Evolutionary conservation across 2,329 filamentous ascomycete species (phyloP).

Genomic region (Fusarium annulatum): DNA sequence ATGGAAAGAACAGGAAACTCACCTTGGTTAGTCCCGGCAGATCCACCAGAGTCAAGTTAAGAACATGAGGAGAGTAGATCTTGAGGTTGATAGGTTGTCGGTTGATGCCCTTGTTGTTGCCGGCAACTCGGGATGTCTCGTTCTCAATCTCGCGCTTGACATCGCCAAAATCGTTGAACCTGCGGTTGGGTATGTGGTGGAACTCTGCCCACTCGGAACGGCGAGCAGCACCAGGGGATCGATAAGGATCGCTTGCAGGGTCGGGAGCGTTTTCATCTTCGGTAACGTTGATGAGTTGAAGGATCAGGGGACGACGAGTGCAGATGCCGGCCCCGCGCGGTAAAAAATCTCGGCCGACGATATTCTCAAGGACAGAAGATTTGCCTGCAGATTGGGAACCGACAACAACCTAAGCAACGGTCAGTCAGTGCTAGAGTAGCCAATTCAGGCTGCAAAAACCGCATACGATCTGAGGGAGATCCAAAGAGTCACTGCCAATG

Average conservation of each 20-base stretch:
- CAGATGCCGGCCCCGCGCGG: slow-evolving; percentile 97
- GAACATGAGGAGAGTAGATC: slow-evolving; percentile 95
- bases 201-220: slow-evolving; percentile 91
- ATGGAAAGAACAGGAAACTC: slow-evolving; percentile 39
- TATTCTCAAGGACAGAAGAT: slow-evolving; percentile 98
- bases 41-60: slow-evolving; percentile 96
- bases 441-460: slow-evolving; percentile 25
- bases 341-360: slow-evolving; percentile 96
- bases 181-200: slow-evolving; percentile 89
- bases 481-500: slow-evolving; percentile 97
- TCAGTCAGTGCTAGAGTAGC: slow-evolving; percentile 28
- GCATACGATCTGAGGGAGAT: slow-evolving; percentile 96
- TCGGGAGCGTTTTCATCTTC: slow-evolving; percentile 76
- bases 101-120: slow-evolving; percentile 98
- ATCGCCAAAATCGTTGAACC: slow-evolving; percentile 90
- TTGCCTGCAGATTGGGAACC: slow-evolving; percentile 98
- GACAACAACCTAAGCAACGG: slow-evolving; percentile 81
- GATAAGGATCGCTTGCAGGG: slow-evolving; percentile 76
- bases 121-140: slow-evolving; percentile 90
- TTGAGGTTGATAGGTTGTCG: slow-evolving; percentile 97
- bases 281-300: slow-evolving; percentile 97
- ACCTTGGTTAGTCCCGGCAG: slow-evolving; percentile 95
- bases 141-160: slow-evolving; percentile 98
- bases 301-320: slow-evolving; percentile 90
- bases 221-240: slow-evolving; percentile 76